Percentiles rank a stretch among this genome's conserved stretches.
Evolutionary conservation across 1,284 basidiomycete genomes (phyloP).

Genomic region (Ceratobasidium sp.): DNA sequence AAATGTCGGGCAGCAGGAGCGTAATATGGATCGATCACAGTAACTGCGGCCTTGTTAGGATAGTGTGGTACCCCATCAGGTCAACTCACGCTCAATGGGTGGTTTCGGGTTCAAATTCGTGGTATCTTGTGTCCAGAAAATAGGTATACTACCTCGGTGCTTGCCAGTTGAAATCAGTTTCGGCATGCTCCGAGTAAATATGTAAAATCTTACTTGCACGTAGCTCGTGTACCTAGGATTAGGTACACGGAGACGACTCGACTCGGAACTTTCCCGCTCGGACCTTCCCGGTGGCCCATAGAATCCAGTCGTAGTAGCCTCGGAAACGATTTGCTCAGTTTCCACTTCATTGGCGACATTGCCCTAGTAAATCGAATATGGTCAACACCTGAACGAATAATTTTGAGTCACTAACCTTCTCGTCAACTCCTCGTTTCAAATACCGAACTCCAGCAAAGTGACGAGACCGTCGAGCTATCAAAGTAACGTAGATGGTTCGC

Average conservation of each 20-base stretch:
- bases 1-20: slow-evolving; percentile 95
- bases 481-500: slow-evolving; percentile 90
- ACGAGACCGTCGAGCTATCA: slow-evolving; percentile 94
- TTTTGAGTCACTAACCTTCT: slow-evolving; percentile 68
- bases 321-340: slow-evolving; percentile 98
- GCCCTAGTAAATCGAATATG: slow-evolving; percentile 67
- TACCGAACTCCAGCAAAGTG: slow-evolving; percentile 98
- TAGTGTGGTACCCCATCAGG: not conserved
- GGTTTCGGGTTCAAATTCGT: slow-evolving; percentile 92
- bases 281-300: slow-evolving; percentile 67
- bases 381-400: not conserved
- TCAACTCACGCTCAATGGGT: slow-evolving; percentile 89
- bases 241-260: slow-evolving; percentile 59
- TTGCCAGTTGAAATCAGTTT: slow-evolving; percentile 55
- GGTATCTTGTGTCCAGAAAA: slow-evolving; percentile 96
- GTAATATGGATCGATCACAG: slow-evolving; percentile 95
- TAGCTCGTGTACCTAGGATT: slow-evolving; percentile 94
- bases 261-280: slow-evolving; percentile 41
- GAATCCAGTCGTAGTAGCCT: slow-evolving; percentile 92
- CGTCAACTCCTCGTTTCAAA: slow-evolving; percentile 94
- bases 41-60: slow-evolving; percentile 69
- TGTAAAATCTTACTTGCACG: slow-evolving; percentile 73
- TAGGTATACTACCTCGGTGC: slow-evolving; percentile 95
- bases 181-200: not conserved
- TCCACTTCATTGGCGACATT: slow-evolving; percentile 99